Conservation (phyloP, 306 rosid genomes). For the Inga leiocalycina region DNA sequence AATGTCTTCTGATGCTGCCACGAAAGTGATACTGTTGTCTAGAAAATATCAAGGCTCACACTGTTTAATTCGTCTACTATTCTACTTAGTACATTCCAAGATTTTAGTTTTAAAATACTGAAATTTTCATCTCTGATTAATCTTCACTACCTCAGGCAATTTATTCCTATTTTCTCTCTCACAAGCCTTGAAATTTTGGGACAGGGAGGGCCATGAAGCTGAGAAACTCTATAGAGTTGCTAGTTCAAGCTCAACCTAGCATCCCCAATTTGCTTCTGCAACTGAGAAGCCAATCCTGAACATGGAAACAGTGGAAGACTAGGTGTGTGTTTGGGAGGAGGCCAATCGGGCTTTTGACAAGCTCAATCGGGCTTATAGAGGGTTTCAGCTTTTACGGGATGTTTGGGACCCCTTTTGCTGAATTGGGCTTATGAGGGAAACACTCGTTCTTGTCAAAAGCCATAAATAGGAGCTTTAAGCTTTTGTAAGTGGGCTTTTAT, state of each 20-base stretch:
- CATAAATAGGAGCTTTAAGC: no score
- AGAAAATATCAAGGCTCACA: not conserved
- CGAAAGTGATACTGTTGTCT: not conserved
- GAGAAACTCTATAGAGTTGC: conserved; percentile 34
- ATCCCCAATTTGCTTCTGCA: conserved; percentile 25
- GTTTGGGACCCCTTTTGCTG: no score
- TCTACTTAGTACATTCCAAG: not conserved
- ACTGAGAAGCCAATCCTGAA: conserved; percentile 25
- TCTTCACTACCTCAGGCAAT: not conserved
- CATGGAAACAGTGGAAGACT: conserved; percentile 36
- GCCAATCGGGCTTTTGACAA: no score
- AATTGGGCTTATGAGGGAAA: no score
- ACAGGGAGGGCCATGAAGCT: conserved; percentile 33
- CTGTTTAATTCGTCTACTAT: not conserved
- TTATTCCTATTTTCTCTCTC: conserved; percentile 16
- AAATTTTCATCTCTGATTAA: not conserved
- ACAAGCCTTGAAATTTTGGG: conserved; percentile 11
- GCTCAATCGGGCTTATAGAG: no score
- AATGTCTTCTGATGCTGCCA: not conserved
- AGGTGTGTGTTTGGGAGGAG: no score
- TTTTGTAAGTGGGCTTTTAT: no score
- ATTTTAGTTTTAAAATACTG: not conserved
- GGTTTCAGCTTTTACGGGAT: no score
- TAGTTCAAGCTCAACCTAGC: conserved; percentile 29
- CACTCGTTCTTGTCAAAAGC: no score